Conservation (phyloP, 2,329 filamentous ascomycete genomes). For the Venturia nashicola region DNA sequence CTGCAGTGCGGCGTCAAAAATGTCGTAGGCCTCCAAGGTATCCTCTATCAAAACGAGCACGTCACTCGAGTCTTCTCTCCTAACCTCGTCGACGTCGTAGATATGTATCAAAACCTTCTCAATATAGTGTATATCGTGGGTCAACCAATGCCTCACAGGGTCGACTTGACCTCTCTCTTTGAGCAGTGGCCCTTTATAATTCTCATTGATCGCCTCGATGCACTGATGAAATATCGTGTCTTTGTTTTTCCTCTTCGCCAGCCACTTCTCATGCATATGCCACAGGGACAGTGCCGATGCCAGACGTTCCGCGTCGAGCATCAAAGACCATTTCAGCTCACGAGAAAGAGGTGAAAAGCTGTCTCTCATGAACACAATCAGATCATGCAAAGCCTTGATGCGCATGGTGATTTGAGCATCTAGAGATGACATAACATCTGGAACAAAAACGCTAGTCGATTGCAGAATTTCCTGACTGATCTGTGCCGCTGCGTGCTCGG, state of each 20-base stretch:
- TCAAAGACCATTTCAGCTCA: conserved; percentile 60
- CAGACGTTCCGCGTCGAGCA: conserved; percentile 88
- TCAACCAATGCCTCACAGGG: conserved; percentile 73
- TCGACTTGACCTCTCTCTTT: conserved; percentile 46
- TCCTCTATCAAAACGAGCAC: conserved; percentile 32
- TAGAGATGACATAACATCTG: conserved; percentile 59
- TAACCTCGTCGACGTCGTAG: conserved; percentile 61
- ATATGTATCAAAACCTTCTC: conserved; percentile 70
- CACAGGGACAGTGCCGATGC: conserved; percentile 68
- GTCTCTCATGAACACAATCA: conserved; percentile 58
- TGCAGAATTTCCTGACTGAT: conserved; percentile 73
- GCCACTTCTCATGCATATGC: conserved; percentile 63
- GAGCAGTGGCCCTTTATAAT: conserved; percentile 58
- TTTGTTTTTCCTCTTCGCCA: conserved; percentile 25
- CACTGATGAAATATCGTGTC: conserved; percentile 63
- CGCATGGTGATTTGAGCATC: conserved; percentile 70
- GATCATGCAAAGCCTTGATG: conserved; percentile 58
- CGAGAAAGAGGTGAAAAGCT: conserved; percentile 54
- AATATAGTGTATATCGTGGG: conserved; percentile 50
- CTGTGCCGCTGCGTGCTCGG: conserved; percentile 62
- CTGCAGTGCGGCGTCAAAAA: conserved; percentile 53
- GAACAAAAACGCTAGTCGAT: conserved; percentile 63
- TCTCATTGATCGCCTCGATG: conserved; percentile 62
- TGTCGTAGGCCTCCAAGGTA: conserved; percentile 59
- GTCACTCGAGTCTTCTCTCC: conserved; percentile 49